Percentiles rank a stretch among this genome's conserved stretches.
These are phyloP conservation scores for Metarhizium robertsii DNA, from an alignment of 2,329 filamentous ascomycete species.

Conservation along the genomic window DNA sequence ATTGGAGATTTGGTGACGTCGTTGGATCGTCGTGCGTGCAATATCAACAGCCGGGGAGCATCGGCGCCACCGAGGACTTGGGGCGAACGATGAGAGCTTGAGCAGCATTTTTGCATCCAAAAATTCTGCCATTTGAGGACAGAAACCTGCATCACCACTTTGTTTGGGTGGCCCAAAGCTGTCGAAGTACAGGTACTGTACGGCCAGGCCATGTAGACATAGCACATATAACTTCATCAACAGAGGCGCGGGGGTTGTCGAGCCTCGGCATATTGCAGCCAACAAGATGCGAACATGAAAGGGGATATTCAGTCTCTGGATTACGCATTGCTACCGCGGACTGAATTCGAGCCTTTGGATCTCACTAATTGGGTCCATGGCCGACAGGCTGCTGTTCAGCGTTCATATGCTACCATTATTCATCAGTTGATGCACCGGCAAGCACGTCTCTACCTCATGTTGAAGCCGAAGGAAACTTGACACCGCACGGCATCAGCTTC, in stretches of 20 bases:
- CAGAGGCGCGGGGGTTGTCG: not conserved
- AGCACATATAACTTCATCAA: not conserved
- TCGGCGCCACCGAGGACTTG: not conserved
- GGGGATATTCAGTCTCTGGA: not conserved
- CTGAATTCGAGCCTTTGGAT: not conserved
- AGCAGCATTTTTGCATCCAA: not conserved
- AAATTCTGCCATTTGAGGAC: not conserved
- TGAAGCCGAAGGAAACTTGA: not conserved
- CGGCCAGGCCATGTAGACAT: not conserved
- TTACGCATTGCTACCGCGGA: not conserved
- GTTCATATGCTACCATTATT: not conserved
- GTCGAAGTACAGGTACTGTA: not conserved
- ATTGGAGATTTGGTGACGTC: not conserved
- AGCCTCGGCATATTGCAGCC: not conserved
- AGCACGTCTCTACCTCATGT: not conserved
- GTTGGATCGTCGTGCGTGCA: not conserved
- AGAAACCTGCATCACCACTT: not conserved
- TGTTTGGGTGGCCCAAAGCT: not conserved
- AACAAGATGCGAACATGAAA: not conserved
- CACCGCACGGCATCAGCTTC: not conserved
- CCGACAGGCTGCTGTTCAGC: not conserved
- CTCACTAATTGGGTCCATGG: not conserved
- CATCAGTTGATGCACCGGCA: not conserved
- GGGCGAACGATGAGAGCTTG: not conserved
- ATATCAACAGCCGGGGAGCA: not conserved